Base-by-base conservation (phyloP, 2,329 filamentous ascomycete genomes). In the Colletotrichum liriopes region DNA sequence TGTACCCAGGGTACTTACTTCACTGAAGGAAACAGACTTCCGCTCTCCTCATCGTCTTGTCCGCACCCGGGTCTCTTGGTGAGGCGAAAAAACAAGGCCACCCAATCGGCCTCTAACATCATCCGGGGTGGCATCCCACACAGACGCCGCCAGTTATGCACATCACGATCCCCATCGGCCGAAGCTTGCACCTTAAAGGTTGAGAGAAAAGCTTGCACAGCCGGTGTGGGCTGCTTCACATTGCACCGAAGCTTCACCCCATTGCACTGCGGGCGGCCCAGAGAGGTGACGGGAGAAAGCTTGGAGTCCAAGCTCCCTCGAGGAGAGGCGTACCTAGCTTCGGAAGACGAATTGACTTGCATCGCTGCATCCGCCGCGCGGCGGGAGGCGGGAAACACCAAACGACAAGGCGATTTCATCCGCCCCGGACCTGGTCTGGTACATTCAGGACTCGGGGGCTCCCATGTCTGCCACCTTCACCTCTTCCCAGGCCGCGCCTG, bases 381-480 rank as follows among this genome's bases (percentile, higher is more conserved):
- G 67, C 67, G 67, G 65, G 39, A 54, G 67, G 43, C 45, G 59
- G 59, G 65, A 72, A 72, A 69, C 69, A 69, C 65, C 59, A 55
- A 64, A 69, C 65, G 59, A 69, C 63, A 56, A 35, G 16, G 29
- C 51, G 59, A 37, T 51, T 26, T 63, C 16, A 23, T 69, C 65
- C 65, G 69, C 69, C 69, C 65, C 54, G 69, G 65, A 69, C 69
- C 69, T 69, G 65, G 69, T 49, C 65, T 72, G 65, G 52, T 54
- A 64, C 65, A 49, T 37, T 39, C 26, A 54, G 26, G 43, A 54
- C 51, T 69, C 59, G 59, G 69, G 69, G 69, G 55, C 54, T 72
- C 65, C 69, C 65, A 72, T 72, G 69, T 72, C 69, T 72, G 69
- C 69, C 65, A 72, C 64, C 29, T 69, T 69, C 47, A 39, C 54